Base-by-base conservation (phyloP, 257 asterid species). In the Capsicum rhomboideum region DNA sequence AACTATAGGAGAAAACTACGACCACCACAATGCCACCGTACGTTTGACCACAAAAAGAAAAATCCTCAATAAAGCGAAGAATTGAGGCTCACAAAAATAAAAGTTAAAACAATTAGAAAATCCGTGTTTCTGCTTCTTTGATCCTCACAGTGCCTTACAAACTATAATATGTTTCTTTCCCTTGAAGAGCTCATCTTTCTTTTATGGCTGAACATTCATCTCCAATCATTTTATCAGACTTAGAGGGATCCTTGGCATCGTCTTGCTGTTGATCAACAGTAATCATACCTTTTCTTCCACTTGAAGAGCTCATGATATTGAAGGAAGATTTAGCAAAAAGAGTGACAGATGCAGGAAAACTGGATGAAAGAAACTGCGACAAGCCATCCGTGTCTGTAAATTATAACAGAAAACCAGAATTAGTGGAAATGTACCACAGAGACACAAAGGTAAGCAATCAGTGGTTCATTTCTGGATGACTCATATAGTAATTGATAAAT, bases 361-460 rank as follows among this genome's bases (percentile, higher is more conserved):
- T 80, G 17, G 90, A 84, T 59, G 87, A 64, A 26, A 89, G 84
- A 78, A 86, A 71, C 28, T 91, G 92, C 66, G 89, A 86, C 85
- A 91, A 91, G 28, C 86, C 88, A 87, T 92, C 94, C 53, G 94
- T 53, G 69, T 90, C 98, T 91, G n/a, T n/a, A 71, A 28, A 34
- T 46, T 74, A 83, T 63, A 78, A 83, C 67, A 82, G 82, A 82
- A 68, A 34, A 18, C 10, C 20, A 77, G 66, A 7, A 84, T 61
- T 50, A 20, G 77, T 68, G 23, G 28, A 68, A 67, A 18, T 68
- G 16, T 67, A 16, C 77, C 26, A 34, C 26, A 67, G 77, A 31
- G 77, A 34, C 14, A 0, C 18, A 11, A 64, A 64, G 42, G n/a
- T 28, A 28, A 28, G 21, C 21, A 64, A 64, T 28, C 72, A 28